phyloP scores from a whole-genome alignment of 1,139 yeast species.

The Arxiozyma slooffiae region DNA sequence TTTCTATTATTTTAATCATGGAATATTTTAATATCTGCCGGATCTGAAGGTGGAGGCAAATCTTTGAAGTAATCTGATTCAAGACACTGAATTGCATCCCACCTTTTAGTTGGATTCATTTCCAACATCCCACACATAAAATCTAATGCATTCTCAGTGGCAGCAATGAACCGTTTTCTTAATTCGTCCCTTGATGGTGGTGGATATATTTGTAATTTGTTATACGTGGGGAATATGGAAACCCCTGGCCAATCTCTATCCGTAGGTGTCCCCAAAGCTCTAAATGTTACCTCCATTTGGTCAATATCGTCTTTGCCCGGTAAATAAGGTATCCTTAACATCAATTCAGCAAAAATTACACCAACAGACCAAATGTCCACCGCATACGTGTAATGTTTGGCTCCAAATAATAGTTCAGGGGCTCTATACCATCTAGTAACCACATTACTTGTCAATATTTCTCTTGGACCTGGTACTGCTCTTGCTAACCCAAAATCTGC shows the following conservation, averaged over 20 bases:
- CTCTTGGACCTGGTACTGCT: conserved; percentile 67
- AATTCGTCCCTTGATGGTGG: conserved; percentile 76
- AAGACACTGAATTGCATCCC: conserved; percentile 58
- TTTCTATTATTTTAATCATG: neutral
- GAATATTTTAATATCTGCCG: conserved; percentile 30
- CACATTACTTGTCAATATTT: conserved; percentile 79
- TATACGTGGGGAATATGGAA: conserved; percentile 64
- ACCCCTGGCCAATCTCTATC: conserved; percentile 91
- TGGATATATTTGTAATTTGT: conserved; percentile 64
- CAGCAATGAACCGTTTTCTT: conserved; percentile 80
- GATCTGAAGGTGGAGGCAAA: conserved; percentile 67
- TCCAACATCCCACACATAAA: conserved; percentile 63
- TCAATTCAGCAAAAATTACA: conserved; percentile 87
- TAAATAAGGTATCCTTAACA: conserved; percentile 87
- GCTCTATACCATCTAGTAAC: conserved; percentile 98
- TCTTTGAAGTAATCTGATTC: conserved; percentile 63
- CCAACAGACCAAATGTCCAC: conserved; percentile 95
- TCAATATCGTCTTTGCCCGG: conserved; percentile 89
- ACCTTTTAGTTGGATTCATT: conserved; percentile 69
- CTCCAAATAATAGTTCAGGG: conserved; percentile 84
- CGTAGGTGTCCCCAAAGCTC: conserved; percentile 93
- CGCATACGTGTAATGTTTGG: conserved; percentile 78
- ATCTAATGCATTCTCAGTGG: conserved; percentile 77
- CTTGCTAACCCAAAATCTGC: conserved; percentile 98
- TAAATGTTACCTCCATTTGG: conserved; percentile 81